Evolutionary conservation across 257 asterid species (phyloP), one percentile per base, ranked within the genome.

Genomic region (Nicotiana benthamiana): DNA sequence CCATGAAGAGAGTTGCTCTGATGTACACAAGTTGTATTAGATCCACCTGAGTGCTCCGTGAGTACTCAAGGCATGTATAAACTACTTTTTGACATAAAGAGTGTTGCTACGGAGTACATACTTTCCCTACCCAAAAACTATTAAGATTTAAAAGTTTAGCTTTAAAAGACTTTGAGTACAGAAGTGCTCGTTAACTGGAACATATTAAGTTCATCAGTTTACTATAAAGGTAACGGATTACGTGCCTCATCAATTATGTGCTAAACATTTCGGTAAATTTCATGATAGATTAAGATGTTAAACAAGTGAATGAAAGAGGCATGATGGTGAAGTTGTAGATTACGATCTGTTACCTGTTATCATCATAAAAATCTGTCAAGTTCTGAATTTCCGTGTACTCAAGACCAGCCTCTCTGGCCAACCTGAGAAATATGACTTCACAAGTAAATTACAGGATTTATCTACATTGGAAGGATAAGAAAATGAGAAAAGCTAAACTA

Each of bases 391-490:
- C 99, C 64, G 90, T 81, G 67, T 91, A 89, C 83, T 95, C 98
- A 74, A 95, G 94, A 80, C 98, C 99, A 87, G 97, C 96, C 68
- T 93, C 99, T 87, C 99, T 90, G 75, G 98, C 98, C 93, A 93
- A 93, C 93, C 99, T 95, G 89, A 85, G 83, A 80, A 87, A 60
- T 86, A 20, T 74, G 80, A 48, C 52, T 75, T 36, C 81, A 63
- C 61, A 30, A 75, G 80, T 77, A 77, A 80, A 80, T 75, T 64
- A 80, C 13, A 79, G 52, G 61, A 60, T 68, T 72, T 15, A 62
- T 10, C 60, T 17, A 27, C 32, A 62, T 51, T 24, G 62, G 13
- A 61, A 26, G 46, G 48, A 79, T 24, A 79, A 51, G 12, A 43
- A 61, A 62, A 26, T 17, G 26, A 63, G n/a, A 27, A 13, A 15